Evolutionary conservation across 257 asterid species (phyloP), one percentile per base, ranked within the genome.

Genomic region (Nemophila menziesii): DNA sequence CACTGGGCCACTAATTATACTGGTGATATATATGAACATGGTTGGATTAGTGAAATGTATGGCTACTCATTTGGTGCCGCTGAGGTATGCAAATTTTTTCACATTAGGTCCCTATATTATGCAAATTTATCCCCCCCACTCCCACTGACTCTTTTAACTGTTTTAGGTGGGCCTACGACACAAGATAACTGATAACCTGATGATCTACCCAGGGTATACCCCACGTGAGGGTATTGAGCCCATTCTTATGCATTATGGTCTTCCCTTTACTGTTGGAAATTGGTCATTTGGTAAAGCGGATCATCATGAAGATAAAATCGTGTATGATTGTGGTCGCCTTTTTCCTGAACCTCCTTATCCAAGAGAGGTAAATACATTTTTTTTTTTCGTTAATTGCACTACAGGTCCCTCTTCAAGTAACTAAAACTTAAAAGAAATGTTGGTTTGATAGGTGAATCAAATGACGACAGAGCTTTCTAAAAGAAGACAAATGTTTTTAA

Each of bases 11-110:
- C 93, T 48, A 69, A 90, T 54, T 78, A 78, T 67, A 90, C 96
- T 20, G 98, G 98, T 47, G 98, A 90, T 54, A 90, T 90, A 49
- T 90, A 80, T 48, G 76, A 65, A 11, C 53, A 80, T 5, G 96
- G 98, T 38, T 90, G 98, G 98, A 90, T 90, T 56, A 90, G 98
- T 67, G 98, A 90, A 69, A 90, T 90, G 98, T 84, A 81, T 60
- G 98, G 98, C 20, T 90, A 90, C 72, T 90, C 98, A 24, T 90
- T 80, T 68, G 98, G 98, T 5, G 98, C 94, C 40, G 93, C 95
- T 1, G 94, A 89, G 95, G 98, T 71, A 66, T 19, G 60, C 44
- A 16, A 16, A 18, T 14, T 41, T 40, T 23, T 22, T 17, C 24
- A 39, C 33, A n/a, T 16, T 10, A 3, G 12, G 37, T 29, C 19